Conservation (phyloP, 2,329 filamentous ascomycete species). For the Capronia epimyces region DNA sequence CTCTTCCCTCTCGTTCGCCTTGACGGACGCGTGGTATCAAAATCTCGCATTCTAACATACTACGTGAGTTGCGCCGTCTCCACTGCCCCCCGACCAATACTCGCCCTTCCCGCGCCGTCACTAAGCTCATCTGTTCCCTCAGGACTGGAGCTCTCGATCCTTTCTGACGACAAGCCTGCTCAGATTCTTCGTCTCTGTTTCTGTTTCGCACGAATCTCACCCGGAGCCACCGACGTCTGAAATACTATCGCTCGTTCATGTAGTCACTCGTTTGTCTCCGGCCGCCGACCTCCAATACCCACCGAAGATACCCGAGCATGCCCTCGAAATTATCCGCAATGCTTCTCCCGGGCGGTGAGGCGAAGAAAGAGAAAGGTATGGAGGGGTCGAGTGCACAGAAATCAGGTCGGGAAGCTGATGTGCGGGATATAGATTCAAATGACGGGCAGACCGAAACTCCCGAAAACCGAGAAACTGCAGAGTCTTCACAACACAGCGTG, state of each 20-base stretch:
- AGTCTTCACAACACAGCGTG: conserved; percentile 46
- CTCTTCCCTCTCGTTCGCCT: conserved; percentile 7
- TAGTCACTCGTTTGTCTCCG: conserved; percentile 11
- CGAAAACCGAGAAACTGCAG: conserved; percentile 7
- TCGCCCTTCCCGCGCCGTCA: conserved; percentile 14
- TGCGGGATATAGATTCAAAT: conserved; percentile 29
- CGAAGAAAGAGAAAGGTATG: conserved; percentile 21
- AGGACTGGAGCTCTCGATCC: neutral
- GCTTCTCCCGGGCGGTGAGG: conserved; percentile 26
- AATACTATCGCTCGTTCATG: conserved; percentile 18
- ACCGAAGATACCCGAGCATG: conserved; percentile 17
- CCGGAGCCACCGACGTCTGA: neutral
- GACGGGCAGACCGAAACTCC: conserved; percentile 27
- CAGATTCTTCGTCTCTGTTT: conserved; percentile 12
- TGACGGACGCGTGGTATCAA: conserved; percentile 11
- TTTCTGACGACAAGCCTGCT: conserved; percentile 14
- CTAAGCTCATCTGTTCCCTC: conserved; percentile 17
- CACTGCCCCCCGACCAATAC: conserved; percentile 13
- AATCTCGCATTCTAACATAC: conserved; percentile 14
- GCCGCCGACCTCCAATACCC: neutral
- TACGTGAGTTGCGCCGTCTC: conserved; percentile 13
- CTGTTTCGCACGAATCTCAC: conserved; percentile 4
- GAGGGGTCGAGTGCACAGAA: neutral
- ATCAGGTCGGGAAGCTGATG: conserved; percentile 8
- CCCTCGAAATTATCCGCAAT: conserved; percentile 27